Base-by-base conservation (phyloP, 1,284 basidiomycete species). In the Moesziomyces sp. region DNA sequence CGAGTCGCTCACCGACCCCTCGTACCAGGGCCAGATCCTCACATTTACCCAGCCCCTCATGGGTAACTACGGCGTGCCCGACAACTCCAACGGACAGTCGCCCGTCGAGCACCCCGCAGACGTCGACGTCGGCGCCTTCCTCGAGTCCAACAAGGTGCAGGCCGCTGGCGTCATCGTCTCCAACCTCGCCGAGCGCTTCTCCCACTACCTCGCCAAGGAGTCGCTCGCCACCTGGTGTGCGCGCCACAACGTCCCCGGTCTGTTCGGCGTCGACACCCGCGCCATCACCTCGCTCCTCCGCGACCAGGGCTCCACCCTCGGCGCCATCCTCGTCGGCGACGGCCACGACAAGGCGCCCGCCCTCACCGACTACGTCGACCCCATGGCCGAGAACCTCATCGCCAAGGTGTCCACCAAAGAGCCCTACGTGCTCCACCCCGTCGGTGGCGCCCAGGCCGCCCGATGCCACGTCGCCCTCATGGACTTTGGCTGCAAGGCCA, bases 1-100 rank as follows among this genome's bases (percentile, higher is more conserved):
- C 58, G 97, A 99, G 86, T 97, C 94, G 16, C 97, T 99, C 93
- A 99, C 96, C 48, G 96, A 99, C 84, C 96, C 96, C 7, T 99
- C 97, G 10, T 99, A 99, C 86, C 92, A 93, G 40, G 92, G 94
- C 56, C 97, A 99, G 86, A 94, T 99, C 78, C 89, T 99, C 68
- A 94, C 98, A 64, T 99, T 99, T 87, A 99, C 96, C 28, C 93
- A 95, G 5, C 96, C 97, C 24, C 89, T 99, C 85, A 97, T 99
- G 76, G 97, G 97, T 52, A 99, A 99, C 86, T 99, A 99, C 83
- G 96, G 97, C 71, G 94, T 99, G 4, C 96, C 96, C 11, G 82
- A 85, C 54, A 99, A 99, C 85, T 66, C 69, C 28, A 51, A 44
- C 43, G 59, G 63, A 11, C 54, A 52, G n/a, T 78, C 80, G 23